Conservation (phyloP, 2,329 filamentous ascomycete genomes). For the Arthrobotrys conoides region DNA sequence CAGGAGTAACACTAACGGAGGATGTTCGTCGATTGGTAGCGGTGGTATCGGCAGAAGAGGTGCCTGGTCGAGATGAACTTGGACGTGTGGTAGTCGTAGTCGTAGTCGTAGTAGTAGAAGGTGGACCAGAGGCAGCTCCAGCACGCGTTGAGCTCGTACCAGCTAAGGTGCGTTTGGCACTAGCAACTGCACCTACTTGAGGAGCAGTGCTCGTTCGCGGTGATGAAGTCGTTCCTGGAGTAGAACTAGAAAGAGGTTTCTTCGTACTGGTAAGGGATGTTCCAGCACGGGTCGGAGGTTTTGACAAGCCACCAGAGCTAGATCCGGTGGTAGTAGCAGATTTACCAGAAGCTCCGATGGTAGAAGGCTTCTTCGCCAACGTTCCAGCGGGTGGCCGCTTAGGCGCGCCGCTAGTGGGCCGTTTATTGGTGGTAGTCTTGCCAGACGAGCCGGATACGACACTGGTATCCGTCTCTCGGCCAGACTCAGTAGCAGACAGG, state of each 20-base stretch:
- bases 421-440: slow-evolving; percentile 52
- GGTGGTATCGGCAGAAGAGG: slow-evolving; percentile 39
- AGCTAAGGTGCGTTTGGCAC: slow-evolving; percentile 29
- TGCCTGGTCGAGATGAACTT: slow-evolving; percentile 27
- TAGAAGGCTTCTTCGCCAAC: slow-evolving; percentile 56
- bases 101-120: slow-evolving; percentile 11
- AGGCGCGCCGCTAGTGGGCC: slow-evolving; percentile 41
- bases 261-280: slow-evolving; percentile 22
- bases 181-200: slow-evolving; percentile 10
- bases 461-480: slow-evolving; percentile 50
- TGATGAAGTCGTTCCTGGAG: slow-evolving; percentile 27
- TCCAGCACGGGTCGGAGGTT: slow-evolving; percentile 49
- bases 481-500: slow-evolving; percentile 55
- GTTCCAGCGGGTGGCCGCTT: slow-evolving; percentile 59
- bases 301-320: slow-evolving; percentile 38
- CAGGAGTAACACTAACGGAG: slow-evolving; percentile 26
- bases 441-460: slow-evolving; percentile 50
- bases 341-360: slow-evolving; percentile 36
- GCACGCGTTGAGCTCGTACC: slow-evolving; percentile 21
- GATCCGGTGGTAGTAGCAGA: slow-evolving; percentile 4
- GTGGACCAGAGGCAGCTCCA: slow-evolving; percentile 9
- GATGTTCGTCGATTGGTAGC: slow-evolving; percentile 34
- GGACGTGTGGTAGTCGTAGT: slow-evolving; percentile 38
- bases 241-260: slow-evolving; percentile 30
- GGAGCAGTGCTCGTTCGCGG: slow-evolving; percentile 34